phyloP scores from a whole-genome alignment of 768 basidiomycete genomes.

The Tremella yokohamensis region DNA sequence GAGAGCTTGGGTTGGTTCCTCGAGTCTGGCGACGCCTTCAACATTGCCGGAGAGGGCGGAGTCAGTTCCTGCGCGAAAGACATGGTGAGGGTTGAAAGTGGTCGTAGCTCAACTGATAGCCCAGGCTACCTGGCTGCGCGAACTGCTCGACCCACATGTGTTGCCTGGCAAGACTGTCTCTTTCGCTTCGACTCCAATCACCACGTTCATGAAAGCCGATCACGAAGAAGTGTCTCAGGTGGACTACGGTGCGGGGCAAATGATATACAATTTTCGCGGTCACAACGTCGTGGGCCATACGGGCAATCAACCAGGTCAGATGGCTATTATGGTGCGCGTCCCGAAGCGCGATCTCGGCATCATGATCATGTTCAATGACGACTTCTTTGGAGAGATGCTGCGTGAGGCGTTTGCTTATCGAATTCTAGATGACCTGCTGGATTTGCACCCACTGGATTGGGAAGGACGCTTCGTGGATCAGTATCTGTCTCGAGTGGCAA shows the following conservation, averaged over 20 bases:
- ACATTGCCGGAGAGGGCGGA: slow-evolving; percentile 37
- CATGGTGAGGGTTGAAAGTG: slow-evolving; percentile 27
- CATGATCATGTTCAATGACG: slow-evolving; percentile 37
- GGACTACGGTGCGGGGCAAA: slow-evolving; percentile 41
- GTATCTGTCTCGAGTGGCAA: background rate
- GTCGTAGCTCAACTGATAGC: background rate
- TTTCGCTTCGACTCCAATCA: slow-evolving; percentile 7
- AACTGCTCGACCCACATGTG: slow-evolving; percentile 27
- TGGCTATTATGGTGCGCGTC: slow-evolving; percentile 24
- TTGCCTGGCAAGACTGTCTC: slow-evolving; percentile 22
- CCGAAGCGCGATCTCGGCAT: slow-evolving; percentile 34
- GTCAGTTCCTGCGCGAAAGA: slow-evolving; percentile 31
- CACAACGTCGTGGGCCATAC: slow-evolving; percentile 25
- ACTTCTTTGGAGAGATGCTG: background rate
- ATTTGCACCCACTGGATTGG: slow-evolving; percentile 22
- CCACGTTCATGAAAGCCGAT: background rate
- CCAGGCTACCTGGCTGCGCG: slow-evolving; percentile 38
- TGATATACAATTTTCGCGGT: slow-evolving; percentile 32
- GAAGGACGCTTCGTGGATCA: slow-evolving; percentile 11
- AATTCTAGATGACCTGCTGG: slow-evolving; percentile 6
- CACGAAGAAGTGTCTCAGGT: slow-evolving; percentile 13
- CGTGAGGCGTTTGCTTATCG: background rate
- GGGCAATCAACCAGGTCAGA: slow-evolving; percentile 38
- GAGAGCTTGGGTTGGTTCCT: slow-evolving; percentile 20
- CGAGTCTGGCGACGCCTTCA: slow-evolving; percentile 16